A percentile compares a stretch with the other conserved stretches of the same genome.
Evolutionary conservation across 1,284 basidiomycete genomes (phyloP).

Genomic region (Papiliotrema nemorosa): DNA sequence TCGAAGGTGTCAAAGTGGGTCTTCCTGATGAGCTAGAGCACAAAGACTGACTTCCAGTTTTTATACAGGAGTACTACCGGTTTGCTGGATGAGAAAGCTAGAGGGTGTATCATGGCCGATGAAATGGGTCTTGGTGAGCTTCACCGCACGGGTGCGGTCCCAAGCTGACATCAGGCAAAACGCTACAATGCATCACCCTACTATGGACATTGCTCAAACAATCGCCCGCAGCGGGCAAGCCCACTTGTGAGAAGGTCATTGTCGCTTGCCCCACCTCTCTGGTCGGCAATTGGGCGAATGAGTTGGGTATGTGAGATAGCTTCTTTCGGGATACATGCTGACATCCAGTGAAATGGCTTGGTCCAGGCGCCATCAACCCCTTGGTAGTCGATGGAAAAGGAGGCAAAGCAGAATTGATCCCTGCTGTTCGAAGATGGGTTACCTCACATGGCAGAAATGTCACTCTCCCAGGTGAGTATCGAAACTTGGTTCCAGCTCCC

Average conservation of each 20-base stretch:
- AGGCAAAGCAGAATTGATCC: slow-evolving; percentile 72
- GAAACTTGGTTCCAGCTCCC: not conserved
- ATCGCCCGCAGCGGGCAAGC: slow-evolving; percentile 79
- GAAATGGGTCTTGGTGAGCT: slow-evolving; percentile 87
- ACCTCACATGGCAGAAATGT: slow-evolving; percentile 79
- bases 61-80: slow-evolving; percentile 93
- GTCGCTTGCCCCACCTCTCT: slow-evolving; percentile 96
- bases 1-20: slow-evolving; percentile 91
- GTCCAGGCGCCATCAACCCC: slow-evolving; percentile 72
- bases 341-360: slow-evolving; percentile 76
- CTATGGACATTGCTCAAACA: slow-evolving; percentile 98
- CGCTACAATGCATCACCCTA: slow-evolving; percentile 92
- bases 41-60: slow-evolving; percentile 56
- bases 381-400: slow-evolving; percentile 89
- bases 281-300: slow-evolving; percentile 98
- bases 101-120: slow-evolving; percentile 98
- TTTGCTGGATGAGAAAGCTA: slow-evolving; percentile 84
- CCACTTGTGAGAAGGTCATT: slow-evolving; percentile 94
- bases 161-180: slow-evolving; percentile 58
- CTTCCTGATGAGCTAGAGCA: slow-evolving; percentile 6
- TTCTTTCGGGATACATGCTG: not conserved
- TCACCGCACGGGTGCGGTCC: too few relatives aligned
- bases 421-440: slow-evolving; percentile 80
- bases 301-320: slow-evolving; percentile 65
- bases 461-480: slow-evolving; percentile 70